Evolutionary conservation across 148 eudicot species (phyloP).

Genomic region (Rhododendron vialii): DNA sequence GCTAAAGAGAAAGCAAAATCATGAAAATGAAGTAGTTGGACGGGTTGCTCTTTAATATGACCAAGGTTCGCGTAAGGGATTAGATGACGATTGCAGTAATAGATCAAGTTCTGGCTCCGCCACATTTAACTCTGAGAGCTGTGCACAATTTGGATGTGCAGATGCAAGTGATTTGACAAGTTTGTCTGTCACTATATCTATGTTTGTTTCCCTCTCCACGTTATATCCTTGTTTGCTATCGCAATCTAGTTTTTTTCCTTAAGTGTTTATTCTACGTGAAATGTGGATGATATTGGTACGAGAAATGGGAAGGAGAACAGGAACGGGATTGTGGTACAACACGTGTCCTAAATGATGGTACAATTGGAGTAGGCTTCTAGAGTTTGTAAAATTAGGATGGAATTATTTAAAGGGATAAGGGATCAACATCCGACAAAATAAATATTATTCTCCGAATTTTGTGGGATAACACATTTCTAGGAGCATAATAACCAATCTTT

Average conservation of each 20-base stretch:
- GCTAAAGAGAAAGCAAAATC: conserved; percentile 59
- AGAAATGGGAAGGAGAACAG: neutral
- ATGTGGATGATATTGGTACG: neutral
- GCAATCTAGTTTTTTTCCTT: neutral
- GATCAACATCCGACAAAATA: neutral
- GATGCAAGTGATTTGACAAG: conserved; percentile 95
- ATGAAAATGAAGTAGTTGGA: conserved; percentile 34
- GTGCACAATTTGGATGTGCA: conserved; percentile 69
- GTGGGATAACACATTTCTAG: neutral
- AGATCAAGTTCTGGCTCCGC: conserved; percentile 98
- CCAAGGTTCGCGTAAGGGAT: conserved; percentile 38
- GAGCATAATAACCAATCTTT: neutral
- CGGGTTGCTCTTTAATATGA: conserved; percentile 29
- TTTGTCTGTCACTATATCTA: conserved; percentile 20
- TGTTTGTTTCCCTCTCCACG: neutral
- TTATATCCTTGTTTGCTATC: neutral
- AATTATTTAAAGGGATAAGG: neutral
- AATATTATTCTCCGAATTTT: neutral
- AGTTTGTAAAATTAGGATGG: neutral
- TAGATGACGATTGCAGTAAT: conserved; percentile 83
- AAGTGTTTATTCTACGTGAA: neutral
- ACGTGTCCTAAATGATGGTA: neutral
- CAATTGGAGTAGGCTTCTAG: neutral
- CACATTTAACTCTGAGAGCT: conserved; percentile 81
- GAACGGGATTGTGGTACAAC: neutral